Conservation (phyloP, 2,329 filamentous ascomycete genomes). For the Rugonectria rugulosa region DNA sequence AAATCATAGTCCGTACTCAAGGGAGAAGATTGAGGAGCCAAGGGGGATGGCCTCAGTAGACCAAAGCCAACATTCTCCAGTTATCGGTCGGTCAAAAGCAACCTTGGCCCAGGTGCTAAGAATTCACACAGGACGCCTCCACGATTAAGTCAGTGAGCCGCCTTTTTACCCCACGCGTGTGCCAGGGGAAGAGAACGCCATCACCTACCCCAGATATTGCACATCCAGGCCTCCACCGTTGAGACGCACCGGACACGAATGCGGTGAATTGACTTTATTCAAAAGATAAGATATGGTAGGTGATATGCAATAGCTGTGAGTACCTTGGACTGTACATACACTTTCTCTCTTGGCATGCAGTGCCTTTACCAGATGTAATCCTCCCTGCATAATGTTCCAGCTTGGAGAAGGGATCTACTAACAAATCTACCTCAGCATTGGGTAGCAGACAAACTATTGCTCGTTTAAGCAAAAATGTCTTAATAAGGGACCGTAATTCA, state of each 20-base stretch:
- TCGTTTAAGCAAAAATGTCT: no score
- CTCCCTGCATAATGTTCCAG: no score
- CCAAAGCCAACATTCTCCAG: no score
- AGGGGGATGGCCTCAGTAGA: no score
- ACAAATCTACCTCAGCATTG: no score
- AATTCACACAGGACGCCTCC: not conserved
- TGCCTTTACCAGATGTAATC: no score
- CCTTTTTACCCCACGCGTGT: slow-evolving; percentile 11
- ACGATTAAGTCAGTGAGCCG: not conserved
- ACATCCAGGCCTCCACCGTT: slow-evolving; percentile 17
- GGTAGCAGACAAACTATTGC: no score
- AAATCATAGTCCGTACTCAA: not conserved
- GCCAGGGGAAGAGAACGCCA: slow-evolving; percentile 18
- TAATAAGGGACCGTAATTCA: no score
- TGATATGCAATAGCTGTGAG: not conserved
- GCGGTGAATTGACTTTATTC: not conserved
- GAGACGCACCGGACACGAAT: slow-evolving; percentile 6
- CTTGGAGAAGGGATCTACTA: no score
- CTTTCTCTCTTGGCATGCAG: no score
- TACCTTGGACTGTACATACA: not conserved
- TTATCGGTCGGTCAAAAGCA: no score
- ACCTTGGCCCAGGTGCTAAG: not conserved
- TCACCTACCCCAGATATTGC: slow-evolving; percentile 19
- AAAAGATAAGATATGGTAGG: not conserved
- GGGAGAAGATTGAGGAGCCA: not conserved